A percentile compares a stretch with the other conserved stretches of the same genome.
phyloP scores from a whole-genome alignment of 163 green algal species.

The Chloromonas sp. region DNA sequence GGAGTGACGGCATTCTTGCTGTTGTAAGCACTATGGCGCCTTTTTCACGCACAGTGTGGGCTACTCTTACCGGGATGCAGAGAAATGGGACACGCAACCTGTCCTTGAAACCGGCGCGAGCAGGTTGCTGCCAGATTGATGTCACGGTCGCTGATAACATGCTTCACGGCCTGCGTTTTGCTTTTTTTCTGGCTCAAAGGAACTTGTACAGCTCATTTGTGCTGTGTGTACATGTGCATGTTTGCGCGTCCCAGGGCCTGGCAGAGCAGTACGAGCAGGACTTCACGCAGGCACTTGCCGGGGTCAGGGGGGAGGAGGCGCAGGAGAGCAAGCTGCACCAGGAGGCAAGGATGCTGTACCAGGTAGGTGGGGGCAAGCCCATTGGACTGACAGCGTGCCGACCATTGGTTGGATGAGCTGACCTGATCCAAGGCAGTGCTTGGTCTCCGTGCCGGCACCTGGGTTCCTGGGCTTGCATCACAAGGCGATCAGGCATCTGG shows the following conservation, averaged over 20 bases:
- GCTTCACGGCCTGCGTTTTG: not conserved
- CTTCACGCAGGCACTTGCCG: slow-evolving; percentile 44
- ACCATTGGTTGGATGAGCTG: no score
- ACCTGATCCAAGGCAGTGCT: no score
- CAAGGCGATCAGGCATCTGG: no score
- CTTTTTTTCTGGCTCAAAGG: not conserved
- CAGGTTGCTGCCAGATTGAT: no score
- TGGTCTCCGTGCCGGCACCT: no score
- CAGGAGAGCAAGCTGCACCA: slow-evolving; percentile 58
- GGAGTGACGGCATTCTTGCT: not conserved
- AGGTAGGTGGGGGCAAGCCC: slow-evolving; percentile 7
- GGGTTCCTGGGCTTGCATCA: no score
- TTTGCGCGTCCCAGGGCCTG: slow-evolving; percentile 46
- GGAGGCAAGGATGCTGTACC: slow-evolving; percentile 61
- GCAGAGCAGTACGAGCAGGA: slow-evolving; percentile 83
- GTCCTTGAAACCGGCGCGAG: no score
- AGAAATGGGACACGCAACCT: no score
- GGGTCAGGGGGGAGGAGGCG: slow-evolving; percentile 44
- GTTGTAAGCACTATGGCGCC: not conserved
- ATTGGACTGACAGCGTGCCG: no score
- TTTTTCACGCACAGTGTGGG: not conserved
- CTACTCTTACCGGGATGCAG: no score
- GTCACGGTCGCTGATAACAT: not conserved
- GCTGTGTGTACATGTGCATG: not conserved
- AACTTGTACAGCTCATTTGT: not conserved